phyloP scores from a whole-genome alignment of 75 land plant genomes.

The Sequoia sempervirens region DNA sequence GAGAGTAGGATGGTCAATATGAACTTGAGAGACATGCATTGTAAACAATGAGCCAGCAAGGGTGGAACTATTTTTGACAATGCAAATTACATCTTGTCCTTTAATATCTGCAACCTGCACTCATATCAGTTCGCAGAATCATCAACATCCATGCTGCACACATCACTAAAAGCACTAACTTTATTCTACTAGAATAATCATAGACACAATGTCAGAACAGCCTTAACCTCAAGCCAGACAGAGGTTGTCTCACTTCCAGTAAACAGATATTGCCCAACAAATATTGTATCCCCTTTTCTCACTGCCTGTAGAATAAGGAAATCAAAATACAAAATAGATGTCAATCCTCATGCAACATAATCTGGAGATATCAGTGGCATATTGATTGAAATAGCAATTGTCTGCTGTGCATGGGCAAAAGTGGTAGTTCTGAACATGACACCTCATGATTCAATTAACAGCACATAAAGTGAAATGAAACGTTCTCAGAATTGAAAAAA shows the following conservation, averaged over 20 bases:
- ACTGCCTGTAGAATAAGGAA: conserved; percentile 55
- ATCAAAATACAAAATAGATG: not conserved
- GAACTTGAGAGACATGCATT: conserved; percentile 74
- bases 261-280: conserved; percentile 91
- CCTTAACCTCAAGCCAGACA: conserved; percentile 86
- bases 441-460: not conserved
- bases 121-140: not conserved
- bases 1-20: conserved; percentile 75
- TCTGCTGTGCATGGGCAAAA: not conserved
- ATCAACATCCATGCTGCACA: not conserved
- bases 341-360: not conserved
- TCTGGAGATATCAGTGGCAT: not conserved
- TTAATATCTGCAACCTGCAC: conserved; percentile 71
- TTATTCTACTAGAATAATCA: not conserved
- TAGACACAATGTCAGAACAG: not conserved
- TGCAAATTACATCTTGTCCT: conserved; percentile 76
- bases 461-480: not conserved
- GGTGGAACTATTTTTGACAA: conserved; percentile 79
- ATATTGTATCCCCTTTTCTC: conserved; percentile 79
- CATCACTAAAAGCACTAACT: not conserved
- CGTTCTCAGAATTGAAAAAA: not conserved
- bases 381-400: not conserved
- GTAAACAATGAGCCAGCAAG: conserved; percentile 75
- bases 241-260: conserved; percentile 99
- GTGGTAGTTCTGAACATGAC: not conserved